These are phyloP conservation scores for Moringa oleifera DNA, from an alignment of 345 rosid species.

Conservation along the genomic window DNA sequence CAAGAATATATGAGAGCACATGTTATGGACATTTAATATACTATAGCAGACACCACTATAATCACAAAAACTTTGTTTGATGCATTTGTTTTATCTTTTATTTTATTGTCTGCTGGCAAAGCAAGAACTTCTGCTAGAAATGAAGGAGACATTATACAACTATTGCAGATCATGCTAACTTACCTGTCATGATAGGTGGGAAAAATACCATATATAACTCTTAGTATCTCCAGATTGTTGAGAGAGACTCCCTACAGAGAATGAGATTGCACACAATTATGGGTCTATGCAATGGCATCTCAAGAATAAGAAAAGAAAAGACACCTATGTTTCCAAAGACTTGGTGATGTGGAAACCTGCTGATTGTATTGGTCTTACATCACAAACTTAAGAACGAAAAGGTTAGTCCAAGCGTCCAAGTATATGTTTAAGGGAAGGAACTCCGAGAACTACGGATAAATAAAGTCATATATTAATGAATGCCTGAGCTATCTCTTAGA, in stretches of 20 bases:
- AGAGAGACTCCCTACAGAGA: conserved; percentile 62
- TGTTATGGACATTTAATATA: background rate
- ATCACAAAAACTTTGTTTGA: background rate
- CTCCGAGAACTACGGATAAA: too few species aligned
- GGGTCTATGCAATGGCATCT: conserved; percentile 1
- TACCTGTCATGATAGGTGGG: conserved; percentile 88
- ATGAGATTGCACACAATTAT: conserved; percentile 4
- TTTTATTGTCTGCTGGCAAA: too few species aligned
- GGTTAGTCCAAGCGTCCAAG: too few species aligned
- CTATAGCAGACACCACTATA: background rate
- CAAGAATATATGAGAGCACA: too few species aligned
- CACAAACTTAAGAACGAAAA: too few species aligned
- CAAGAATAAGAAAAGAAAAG: background rate
- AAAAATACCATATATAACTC: conserved; percentile 91
- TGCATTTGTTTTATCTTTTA: too few species aligned
- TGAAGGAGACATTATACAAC: background rate
- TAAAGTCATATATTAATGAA: too few species aligned
- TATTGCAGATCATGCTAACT: background rate
- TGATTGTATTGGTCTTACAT: too few species aligned
- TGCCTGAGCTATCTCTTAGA: too few species aligned
- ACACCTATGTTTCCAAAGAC: background rate
- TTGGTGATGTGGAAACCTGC: too few species aligned
- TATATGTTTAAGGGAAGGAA: too few species aligned
- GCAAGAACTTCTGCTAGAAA: background rate
- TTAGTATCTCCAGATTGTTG: conserved; percentile 58